Evolutionary conservation across 495 filamentous ascomycete species (phyloP), one percentile per base, ranked within the genome.

Genomic region (Penicillium roqueforti): DNA sequence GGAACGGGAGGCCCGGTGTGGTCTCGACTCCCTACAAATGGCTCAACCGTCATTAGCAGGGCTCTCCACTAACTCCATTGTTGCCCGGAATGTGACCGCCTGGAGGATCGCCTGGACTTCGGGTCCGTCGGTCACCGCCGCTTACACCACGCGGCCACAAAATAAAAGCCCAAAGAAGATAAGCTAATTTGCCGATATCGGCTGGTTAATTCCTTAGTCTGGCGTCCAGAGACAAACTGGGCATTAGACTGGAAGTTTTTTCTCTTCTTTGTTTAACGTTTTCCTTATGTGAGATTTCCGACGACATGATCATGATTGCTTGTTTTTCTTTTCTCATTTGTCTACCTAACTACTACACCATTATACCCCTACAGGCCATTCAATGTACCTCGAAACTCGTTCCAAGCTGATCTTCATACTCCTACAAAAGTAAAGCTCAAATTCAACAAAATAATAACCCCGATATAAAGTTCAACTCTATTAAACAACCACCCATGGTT

Each of bases 341-440:
- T 44, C 8, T 45, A 19, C 4, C 0, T 11, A 6, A 18, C 10
- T 4, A 45, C 16, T 9, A 45, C 19, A 36, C 32, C 32, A 36
- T 16, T 50, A 50, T 50, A 50, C 47, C 47, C 47, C 23, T 45
- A 26, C 41, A 14, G 41, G 26, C 18, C 26, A 45, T 19, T 42
- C 42, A 45, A 28, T 45, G n/a, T 31, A 10, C n/a, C 9, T 9
- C 28, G 6, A 29, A 11, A 9, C 7, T 45, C 23, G 22, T 42
- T 42, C 13, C 9, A 10, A 4, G 28, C 11, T 40, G 8, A 20
- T 40, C 9, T 3, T 23, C 23, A 43, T 43, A 43, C 40, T 22
- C 22, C 41, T 16, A 44, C 5, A 38, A 40, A 36, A 16, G n/a
- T 36, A 36, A 22, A 20, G 9, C n/a, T 39, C 37, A 39, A 39